Conservation (phyloP, 2,329 filamentous ascomycete genomes). For the Nemania sp. region DNA sequence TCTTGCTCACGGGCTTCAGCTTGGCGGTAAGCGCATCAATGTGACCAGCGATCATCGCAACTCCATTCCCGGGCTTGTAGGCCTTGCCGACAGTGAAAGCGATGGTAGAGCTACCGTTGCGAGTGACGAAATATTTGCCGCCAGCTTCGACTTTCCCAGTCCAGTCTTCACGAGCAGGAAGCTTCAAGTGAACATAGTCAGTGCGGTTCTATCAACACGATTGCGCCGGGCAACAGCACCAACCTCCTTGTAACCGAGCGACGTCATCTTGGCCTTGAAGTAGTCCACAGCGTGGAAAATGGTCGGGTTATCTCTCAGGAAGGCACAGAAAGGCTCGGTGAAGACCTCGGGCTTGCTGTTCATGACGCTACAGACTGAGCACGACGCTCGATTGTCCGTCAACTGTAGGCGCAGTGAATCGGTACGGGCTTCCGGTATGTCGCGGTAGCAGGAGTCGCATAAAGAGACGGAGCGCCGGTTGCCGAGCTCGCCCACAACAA, state of each 20-base stretch:
- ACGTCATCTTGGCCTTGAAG: slow-evolving; percentile 72
- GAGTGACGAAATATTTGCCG: slow-evolving; percentile 85
- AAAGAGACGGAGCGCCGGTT: slow-evolving; percentile 21
- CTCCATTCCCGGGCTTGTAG: slow-evolving; percentile 82
- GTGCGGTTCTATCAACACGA: neutral
- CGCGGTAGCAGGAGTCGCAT: slow-evolving; percentile 34
- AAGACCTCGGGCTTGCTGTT: slow-evolving; percentile 62
- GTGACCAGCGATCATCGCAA: slow-evolving; percentile 88
- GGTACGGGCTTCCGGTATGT: slow-evolving; percentile 38
- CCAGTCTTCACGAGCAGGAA: slow-evolving; percentile 83
- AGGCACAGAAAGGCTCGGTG: slow-evolving; percentile 82
- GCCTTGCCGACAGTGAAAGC: slow-evolving; percentile 81
- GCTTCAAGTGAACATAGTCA: slow-evolving; percentile 44
- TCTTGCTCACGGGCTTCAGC: slow-evolving; percentile 86
- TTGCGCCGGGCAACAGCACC: slow-evolving; percentile 25
- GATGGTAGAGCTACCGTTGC: slow-evolving; percentile 84
- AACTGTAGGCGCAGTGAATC: slow-evolving; percentile 30
- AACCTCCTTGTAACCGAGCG: slow-evolving; percentile 74
- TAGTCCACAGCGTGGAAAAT: slow-evolving; percentile 87
- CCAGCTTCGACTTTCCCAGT: slow-evolving; percentile 69
- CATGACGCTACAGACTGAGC: slow-evolving; percentile 31
- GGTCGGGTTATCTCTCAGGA: slow-evolving; percentile 87
- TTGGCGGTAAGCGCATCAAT: slow-evolving; percentile 90
- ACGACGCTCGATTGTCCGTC: slow-evolving; percentile 24
- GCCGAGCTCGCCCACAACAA: slow-evolving; percentile 33